Evolutionary conservation across 441 rosid species (phyloP), one percentile per base, ranked within the genome.

Genomic region (Theobroma grandiflorum): DNA sequence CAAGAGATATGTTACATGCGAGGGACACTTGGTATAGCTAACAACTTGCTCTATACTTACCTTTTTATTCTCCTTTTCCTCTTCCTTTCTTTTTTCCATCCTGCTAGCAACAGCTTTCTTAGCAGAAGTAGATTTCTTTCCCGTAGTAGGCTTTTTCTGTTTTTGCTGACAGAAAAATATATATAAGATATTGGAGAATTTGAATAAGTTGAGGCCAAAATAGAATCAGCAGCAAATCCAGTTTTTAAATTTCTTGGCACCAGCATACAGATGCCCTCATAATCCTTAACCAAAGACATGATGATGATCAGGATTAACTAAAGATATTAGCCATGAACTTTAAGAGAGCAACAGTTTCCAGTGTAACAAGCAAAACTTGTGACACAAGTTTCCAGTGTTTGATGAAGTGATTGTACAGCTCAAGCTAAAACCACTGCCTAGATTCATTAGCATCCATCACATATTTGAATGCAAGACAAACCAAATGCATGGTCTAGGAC

Each of bases 11-110:
- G 42, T 69, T 55, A 59, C 33, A 40, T 55, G 18, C 18, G 26
- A 9, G 50, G 35, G 35, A 15, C 45, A 43, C 42, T 67, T n/a
- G 9, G 42, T 8, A 71, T 20, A 47, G 55, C 74, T 3, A 40
- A 45, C 33, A 50, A 43, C 3, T 33, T 16, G 35, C 20, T n/a
- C 8, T n/a, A 3, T 33, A 59, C 80, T 72, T 68, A 83, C 88
- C 85, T 82, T 87, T 77, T 63, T 57, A 22, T 74, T 79, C 53
- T 78, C 84, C 73, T 11, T 63, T 78, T 75, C 78, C 81, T 87
- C 75, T 72, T 57, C 63, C 42, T 70, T 79, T 33, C 64, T 81
- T 67, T 16, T 72, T 76, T 63, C 81, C 57, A 22, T 80, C 50
- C 71, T 72, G 57, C 43, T 81, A 71, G 9, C 20, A 14, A 72